Evolutionary conservation across 139 green algal genomes (phyloP).

Genomic region (Asterochloris erici): DNA sequence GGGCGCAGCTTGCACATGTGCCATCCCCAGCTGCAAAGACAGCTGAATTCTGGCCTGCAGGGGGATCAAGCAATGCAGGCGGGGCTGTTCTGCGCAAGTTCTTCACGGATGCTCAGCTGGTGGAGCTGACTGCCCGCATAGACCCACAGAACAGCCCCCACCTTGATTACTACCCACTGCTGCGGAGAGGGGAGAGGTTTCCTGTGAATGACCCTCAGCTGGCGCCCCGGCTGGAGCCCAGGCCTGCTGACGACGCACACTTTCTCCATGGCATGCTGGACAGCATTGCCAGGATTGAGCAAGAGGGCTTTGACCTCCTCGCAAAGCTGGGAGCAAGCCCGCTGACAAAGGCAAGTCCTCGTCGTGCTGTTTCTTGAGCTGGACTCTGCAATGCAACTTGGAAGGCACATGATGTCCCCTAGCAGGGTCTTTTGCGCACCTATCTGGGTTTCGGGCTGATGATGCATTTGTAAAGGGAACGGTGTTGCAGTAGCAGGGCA

Average conservation of each 20-base stretch:
- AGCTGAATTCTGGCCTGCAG: not conserved
- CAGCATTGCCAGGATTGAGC: conserved; percentile 80
- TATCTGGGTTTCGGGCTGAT: not conserved
- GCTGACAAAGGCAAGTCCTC: conserved; percentile 41
- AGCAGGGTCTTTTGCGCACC: not conserved
- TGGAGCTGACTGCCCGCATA: conserved; percentile 60
- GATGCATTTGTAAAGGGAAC: not conserved
- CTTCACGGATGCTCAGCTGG: conserved; percentile 76
- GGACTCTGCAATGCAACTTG: not conserved
- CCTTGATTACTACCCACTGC: conserved; percentile 89
- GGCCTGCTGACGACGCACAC: conserved; percentile 58
- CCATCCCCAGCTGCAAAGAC: too few species aligned
- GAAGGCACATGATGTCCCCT: not conserved
- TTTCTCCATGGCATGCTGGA: conserved; percentile 87
- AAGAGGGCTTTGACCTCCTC: conserved; percentile 60
- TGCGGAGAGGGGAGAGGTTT: conserved; percentile 79
- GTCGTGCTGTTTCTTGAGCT: too few species aligned
- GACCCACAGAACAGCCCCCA: conserved; percentile 40
- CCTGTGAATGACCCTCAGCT: conserved; percentile 76
- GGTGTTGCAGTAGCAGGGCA: too few species aligned
- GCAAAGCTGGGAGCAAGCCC: conserved; percentile 57
- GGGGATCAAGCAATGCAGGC: conserved; percentile 89
- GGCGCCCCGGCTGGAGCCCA: conserved; percentile 55
- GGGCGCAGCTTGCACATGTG: too few species aligned
- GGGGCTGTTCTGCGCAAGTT: conserved; percentile 78